Evolutionary conservation across 148 eudicot genomes (phyloP), one percentile per base, ranked within the genome.

Genomic region (Polygonum aviculare): DNA sequence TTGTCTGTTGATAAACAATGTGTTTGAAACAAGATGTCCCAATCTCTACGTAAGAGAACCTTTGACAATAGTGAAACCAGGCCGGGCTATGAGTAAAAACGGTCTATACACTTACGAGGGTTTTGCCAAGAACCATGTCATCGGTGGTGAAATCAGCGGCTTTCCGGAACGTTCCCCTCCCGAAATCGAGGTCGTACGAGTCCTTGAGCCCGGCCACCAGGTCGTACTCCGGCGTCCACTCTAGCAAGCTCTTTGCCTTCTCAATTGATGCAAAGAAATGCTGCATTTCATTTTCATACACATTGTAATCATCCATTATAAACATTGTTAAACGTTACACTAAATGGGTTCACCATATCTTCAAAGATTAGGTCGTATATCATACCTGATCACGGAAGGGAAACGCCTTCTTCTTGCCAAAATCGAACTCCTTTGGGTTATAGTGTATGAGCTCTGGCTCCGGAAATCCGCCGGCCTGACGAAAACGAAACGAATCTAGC

Each of bases 381-480:
- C 8, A 5, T 89, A 95, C 99, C 99, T 95, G 97, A 87, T 95
- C 99, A 31, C 99, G 92, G 89, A 95, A 95, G 36, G 99, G 99
- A 74, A 95, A 95, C 5, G 99, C 77, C 79, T 95, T 95, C 93
- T 90, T 92, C 80, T 95, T 95, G 3, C 99, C 99, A 77, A 95
- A 95, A 83, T 95, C 99, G 52, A 85, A 92, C 63, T 92, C 97
- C 82, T 95, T 92, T 0, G 96, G 93, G 81, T 95, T 92, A 78
- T 89, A 95, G 76, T 95, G 96, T 72, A 95, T 78, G n/a, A 95
- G 72, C 85, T 95, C 96, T 7, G 99, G 99, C 79, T 90, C 99
- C 18, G 97, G 99, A 81, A 95, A 92, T 74, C 97, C 97, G 79
- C 82, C 99, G 79, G 97, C 99, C 97, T 95, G 83, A 69, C 47